These are phyloP conservation scores for Pugionium cornutum DNA, from an alignment of 345 rosid genomes.

Conservation along the genomic window DNA sequence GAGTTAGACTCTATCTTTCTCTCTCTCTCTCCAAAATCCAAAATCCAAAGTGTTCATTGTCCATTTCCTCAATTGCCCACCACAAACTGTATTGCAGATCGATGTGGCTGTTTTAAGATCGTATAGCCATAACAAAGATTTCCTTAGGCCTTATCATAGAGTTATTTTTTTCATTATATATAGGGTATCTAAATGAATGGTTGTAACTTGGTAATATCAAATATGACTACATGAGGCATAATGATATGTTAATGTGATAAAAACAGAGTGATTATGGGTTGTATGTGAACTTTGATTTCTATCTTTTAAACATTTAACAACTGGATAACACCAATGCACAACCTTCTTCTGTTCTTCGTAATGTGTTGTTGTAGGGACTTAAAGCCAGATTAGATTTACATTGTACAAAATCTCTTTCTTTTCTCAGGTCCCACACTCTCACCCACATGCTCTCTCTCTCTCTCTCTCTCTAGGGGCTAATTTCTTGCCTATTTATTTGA, in stretches of 20 bases:
- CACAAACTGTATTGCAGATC: constrained; percentile 21
- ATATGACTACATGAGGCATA: neutral
- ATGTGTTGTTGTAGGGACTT: constrained; percentile 40
- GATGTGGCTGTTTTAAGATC: constrained; percentile 35
- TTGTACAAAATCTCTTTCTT: constrained; percentile 11
- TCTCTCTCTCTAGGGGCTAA: constrained; percentile 12
- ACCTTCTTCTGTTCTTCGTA: constrained; percentile 35
- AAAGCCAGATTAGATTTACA: constrained; percentile 37
- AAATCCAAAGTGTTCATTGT: constrained; percentile 30
- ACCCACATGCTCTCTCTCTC: constrained; percentile 39
- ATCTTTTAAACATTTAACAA: constrained; percentile 26
- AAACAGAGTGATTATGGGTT: constrained; percentile 33
- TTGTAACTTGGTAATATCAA: constrained; percentile 14
- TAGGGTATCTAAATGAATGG: neutral
- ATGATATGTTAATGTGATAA: constrained; percentile 2
- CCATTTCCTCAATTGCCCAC: constrained; percentile 32
- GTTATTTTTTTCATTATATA: neutral
- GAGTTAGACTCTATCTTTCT: constrained; percentile 28
- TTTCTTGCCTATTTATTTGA: constrained; percentile 40
- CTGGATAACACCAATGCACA: constrained; percentile 45
- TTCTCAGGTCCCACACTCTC: constrained; percentile 32
- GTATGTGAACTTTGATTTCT: constrained; percentile 30
- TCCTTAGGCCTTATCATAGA: constrained; percentile 10
- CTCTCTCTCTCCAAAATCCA: constrained; percentile 7
- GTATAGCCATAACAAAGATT: constrained; percentile 24